Conservation (phyloP, 371 early-diverging fungal genomes). For the Circinella minor region DNA sequence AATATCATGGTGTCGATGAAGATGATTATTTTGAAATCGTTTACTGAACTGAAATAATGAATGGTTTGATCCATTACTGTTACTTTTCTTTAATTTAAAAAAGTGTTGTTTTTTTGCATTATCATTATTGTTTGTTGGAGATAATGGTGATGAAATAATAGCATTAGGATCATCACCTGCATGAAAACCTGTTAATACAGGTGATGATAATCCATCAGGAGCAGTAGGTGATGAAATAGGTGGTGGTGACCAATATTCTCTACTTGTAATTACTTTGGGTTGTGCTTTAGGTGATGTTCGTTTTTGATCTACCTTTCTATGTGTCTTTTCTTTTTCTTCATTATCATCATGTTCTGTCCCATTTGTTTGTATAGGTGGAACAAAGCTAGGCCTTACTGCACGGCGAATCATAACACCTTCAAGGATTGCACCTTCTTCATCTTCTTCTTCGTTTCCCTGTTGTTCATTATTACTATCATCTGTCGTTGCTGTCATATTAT, state of each 20-base stretch:
- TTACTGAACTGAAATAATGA: slow-evolving; percentile 21
- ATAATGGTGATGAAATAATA: not conserved
- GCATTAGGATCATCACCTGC: slow-evolving; percentile 1
- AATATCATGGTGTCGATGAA: slow-evolving; percentile 8
- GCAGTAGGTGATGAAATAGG: slow-evolving; percentile 10
- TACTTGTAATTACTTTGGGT: slow-evolving; percentile 6
- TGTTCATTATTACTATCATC: too few species aligned
- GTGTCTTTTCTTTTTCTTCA: slow-evolving; percentile 1
- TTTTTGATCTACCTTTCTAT: not conserved
- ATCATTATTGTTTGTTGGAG: not conserved
- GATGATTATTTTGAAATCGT: slow-evolving; percentile 16
- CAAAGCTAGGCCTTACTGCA: slow-evolving; percentile 24
- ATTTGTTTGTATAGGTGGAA: not conserved
- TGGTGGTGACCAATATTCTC: slow-evolving; percentile 18
- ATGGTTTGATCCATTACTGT: slow-evolving; percentile 12
- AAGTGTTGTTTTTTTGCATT: not conserved
- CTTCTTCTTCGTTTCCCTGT: not conserved
- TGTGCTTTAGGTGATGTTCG: not conserved
- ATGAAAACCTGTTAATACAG: not conserved
- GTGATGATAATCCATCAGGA: not conserved
- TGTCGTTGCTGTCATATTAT: not conserved
- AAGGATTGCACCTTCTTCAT: slow-evolving; percentile 25
- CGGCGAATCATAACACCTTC: slow-evolving; percentile 31
- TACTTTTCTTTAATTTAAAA: slow-evolving; percentile 16
- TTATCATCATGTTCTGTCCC: not conserved